These are phyloP conservation scores for Botrytis sinoallii DNA, from an alignment of 2,329 filamentous ascomycete genomes.

Conservation along the genomic window DNA sequence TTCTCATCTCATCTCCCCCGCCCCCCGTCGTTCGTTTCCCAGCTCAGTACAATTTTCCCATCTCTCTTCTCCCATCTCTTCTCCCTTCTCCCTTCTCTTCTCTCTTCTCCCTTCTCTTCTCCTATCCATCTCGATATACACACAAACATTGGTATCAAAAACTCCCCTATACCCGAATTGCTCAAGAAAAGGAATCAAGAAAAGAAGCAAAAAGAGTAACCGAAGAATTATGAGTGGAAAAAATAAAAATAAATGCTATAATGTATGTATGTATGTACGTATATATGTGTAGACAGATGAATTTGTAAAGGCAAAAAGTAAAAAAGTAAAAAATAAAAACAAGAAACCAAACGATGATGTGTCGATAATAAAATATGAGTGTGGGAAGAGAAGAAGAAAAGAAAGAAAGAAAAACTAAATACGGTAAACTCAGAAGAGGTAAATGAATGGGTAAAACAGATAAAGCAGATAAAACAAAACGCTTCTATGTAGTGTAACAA, in stretches of 20 bases:
- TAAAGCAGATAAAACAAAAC: slow-evolving; percentile 5
- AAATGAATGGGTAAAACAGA: background rate
- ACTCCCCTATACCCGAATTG: background rate
- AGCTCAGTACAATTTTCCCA: background rate
- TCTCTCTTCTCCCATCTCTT: no score
- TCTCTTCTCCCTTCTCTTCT: background rate
- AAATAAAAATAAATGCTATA: background rate
- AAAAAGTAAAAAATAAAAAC: slow-evolving; percentile 3
- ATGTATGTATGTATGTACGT: background rate
- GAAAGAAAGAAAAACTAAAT: background rate
- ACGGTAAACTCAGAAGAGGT: background rate
- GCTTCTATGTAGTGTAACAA: slow-evolving; percentile 10
- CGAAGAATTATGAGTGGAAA: background rate
- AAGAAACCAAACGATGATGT: background rate
- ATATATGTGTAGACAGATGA: background rate
- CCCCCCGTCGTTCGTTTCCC: background rate
- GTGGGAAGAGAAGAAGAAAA: background rate
- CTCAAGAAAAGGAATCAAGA: background rate
- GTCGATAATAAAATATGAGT: background rate
- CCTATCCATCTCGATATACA: background rate
- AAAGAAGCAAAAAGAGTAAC: background rate
- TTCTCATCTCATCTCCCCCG: background rate
- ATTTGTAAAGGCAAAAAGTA: background rate
- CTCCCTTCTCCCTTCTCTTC: background rate
- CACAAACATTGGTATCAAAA: slow-evolving; percentile 17